Base-by-base conservation (phyloP, 2,329 filamentous ascomycete species). In the Fusarium ramigenum region DNA sequence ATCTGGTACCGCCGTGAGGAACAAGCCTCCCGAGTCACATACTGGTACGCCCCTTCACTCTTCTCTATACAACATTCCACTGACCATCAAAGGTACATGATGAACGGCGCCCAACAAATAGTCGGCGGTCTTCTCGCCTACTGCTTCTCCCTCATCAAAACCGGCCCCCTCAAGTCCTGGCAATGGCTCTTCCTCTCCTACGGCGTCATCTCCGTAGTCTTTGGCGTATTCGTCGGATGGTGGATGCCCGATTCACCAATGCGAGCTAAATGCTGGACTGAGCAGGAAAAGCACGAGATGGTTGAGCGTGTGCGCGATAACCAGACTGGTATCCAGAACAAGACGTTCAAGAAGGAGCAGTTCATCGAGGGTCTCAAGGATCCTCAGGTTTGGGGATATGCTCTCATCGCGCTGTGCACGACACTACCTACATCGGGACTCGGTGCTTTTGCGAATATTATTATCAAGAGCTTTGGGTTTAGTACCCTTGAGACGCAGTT, bases 1-100 rank as follows among this genome's bases (percentile, higher is more conserved):
- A 92, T 92, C 84, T 93, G 92, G 92, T 93, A 93, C 80, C 89
- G 88, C 67, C 85, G 91, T 39, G 87, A 91, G 62, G 91, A 93
- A 75, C 92, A 93, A 77, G 87, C 91, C 1, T 80, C 87, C 1
- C 87, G 89, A 9, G 90, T 93, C 7, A 92, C 90, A 0, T 93
- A 90, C 80, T 93, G 92, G 91, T 92, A 50, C 1, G 44, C 16
- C n/a, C 3, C 19, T 5, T 10, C 8, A 18, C 2, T 2, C 14
- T 5, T 7, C 10, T 7, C 19, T 3, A 1, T 21, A 0, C 0
- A n/a, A 8, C 5, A 28, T 9, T 5, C 7, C 2, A n/a, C 23
- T 53, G 4, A 53, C 2, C 3, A 7, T 2, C n/a, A n/a, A n/a
- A n/a, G 61, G 62, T 64, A 92, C 80, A 93, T 93, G 89, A 93